A percentile compares a stretch with the other conserved stretches of the same genome.
phyloP scores from a whole-genome alignment of 2,329 filamentous ascomycete species.

The Phaeophleospora eucalypticola region DNA sequence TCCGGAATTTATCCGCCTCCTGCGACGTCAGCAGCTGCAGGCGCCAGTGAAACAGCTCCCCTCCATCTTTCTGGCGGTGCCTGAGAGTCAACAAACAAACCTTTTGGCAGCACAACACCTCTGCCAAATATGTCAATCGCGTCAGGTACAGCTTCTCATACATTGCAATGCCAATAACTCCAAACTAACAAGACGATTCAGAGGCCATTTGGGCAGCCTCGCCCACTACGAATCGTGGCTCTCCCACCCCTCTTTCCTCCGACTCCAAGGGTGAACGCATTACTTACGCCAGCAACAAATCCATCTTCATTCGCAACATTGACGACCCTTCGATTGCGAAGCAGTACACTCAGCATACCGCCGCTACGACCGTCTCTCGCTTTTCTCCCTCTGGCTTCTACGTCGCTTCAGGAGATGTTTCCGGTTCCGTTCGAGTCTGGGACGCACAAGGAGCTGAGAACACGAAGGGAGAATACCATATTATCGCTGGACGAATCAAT shows the following conservation, averaged over 20 bases:
- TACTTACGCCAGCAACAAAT: constrained; percentile 93
- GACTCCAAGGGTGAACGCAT: constrained; percentile 88
- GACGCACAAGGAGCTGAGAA: constrained; percentile 79
- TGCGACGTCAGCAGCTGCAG: too few species aligned
- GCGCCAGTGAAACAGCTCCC: too few species aligned
- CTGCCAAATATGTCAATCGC: constrained; percentile 23
- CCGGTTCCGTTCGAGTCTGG: constrained; percentile 86
- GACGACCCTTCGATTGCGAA: constrained; percentile 79
- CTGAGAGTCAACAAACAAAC: background rate
- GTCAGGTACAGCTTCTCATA: constrained; percentile 12
- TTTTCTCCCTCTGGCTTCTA: constrained; percentile 95
- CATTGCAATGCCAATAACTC: background rate
- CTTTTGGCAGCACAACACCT: background rate
- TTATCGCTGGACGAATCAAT: constrained; percentile 91
- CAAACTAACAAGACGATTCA: constrained; percentile 27
- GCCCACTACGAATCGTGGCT: constrained; percentile 77
- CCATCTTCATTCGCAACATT: constrained; percentile 91
- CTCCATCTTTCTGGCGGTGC: too few species aligned
- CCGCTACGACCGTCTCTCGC: constrained; percentile 83
- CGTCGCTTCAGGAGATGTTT: constrained; percentile 83
- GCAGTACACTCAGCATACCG: constrained; percentile 89
- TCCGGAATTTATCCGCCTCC: too few species aligned
- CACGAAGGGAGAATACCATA: constrained; percentile 90
- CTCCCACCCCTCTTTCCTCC: constrained; percentile 81
- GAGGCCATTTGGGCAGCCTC: constrained; percentile 77